Evolutionary conservation across 352 stramenopile species (phyloP).

Genomic region (Pythium aphanidermatum): DNA sequence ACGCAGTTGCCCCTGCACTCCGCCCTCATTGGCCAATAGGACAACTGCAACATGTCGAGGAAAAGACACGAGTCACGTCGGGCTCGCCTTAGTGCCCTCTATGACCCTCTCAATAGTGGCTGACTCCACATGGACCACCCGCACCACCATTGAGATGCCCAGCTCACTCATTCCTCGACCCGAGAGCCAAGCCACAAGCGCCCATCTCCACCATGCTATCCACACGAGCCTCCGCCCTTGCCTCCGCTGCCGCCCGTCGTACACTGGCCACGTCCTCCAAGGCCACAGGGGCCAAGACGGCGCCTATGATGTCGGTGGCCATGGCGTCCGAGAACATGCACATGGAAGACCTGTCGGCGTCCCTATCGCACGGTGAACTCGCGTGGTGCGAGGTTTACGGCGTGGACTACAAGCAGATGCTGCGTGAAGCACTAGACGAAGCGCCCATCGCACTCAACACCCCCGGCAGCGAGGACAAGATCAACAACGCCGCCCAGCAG

Average conservation of each 20-base stretch:
- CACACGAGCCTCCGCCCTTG: background rate
- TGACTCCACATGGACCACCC: background rate
- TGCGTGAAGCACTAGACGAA: constrained; percentile 54
- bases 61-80: constrained; percentile 25
- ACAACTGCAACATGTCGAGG: constrained; percentile 33
- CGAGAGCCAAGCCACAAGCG: background rate
- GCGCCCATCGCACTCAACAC: constrained; percentile 27
- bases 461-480: background rate
- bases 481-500: constrained; percentile 1
- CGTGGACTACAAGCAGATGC: constrained; percentile 65
- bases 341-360: background rate
- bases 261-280: constrained; percentile 11
- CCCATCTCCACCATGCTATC: constrained; percentile 4
- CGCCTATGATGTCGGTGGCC: constrained; percentile 11
- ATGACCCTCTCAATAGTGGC: too few species aligned
- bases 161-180: background rate
- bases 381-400: constrained; percentile 76
- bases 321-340: background rate
- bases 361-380: constrained; percentile 43
- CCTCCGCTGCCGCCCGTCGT: constrained; percentile 1
- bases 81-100: background rate
- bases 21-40: constrained; percentile 11
- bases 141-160: too few species aligned
- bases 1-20: constrained; percentile 10
- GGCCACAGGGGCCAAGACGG: constrained; percentile 11